Evolutionary conservation across 78 protist genomes (phyloP).

Genomic region (Dictyostelium discoideum): DNA sequence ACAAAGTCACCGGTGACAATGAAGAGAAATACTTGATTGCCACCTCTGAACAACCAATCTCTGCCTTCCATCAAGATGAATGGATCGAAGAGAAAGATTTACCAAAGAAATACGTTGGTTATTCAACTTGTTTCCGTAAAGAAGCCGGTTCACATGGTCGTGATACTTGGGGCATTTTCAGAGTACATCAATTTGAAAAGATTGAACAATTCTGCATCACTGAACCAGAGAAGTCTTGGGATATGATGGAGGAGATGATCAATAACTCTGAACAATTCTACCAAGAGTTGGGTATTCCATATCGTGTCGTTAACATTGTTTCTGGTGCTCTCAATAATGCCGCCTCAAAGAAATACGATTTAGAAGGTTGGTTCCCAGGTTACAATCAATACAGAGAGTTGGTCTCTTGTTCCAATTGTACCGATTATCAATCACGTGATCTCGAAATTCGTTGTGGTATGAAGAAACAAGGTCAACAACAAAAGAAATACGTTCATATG

Average conservation of each 20-base stretch:
- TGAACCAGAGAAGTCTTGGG: slow-evolving; percentile 97
- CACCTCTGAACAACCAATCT: slow-evolving; percentile 99
- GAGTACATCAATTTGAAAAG: slow-evolving; percentile 99
- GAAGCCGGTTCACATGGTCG: slow-evolving; percentile 99
- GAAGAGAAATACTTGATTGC: slow-evolving; percentile 99
- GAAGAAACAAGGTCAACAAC: slow-evolving; percentile 81
- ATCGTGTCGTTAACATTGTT: slow-evolving; percentile 98
- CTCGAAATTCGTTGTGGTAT: slow-evolving; percentile 92
- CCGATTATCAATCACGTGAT: slow-evolving; percentile 98
- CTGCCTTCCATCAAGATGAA: slow-evolving; percentile 95
- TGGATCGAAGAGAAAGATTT: slow-evolving; percentile 79
- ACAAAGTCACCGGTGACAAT: slow-evolving; percentile 93
- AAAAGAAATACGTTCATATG: slow-evolving; percentile 98
- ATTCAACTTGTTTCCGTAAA: slow-evolving; percentile 99
- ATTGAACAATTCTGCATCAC: slow-evolving; percentile 98
- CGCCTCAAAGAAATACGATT: slow-evolving; percentile 99
- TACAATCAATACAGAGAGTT: slow-evolving; percentile 97
- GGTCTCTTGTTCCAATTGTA: slow-evolving; percentile 99
- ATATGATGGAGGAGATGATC: slow-evolving; percentile 96
- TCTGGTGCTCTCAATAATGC: slow-evolving; percentile 99
- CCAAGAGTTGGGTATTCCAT: slow-evolving; percentile 96
- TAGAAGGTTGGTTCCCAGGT: slow-evolving; percentile 99
- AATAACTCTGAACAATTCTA: slow-evolving; percentile 94
- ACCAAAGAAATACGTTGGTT: slow-evolving; percentile 96
- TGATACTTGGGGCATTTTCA: slow-evolving; percentile 99